Base-by-base conservation (phyloP, 257 asterid genomes). In the Paulownia fortunei region DNA sequence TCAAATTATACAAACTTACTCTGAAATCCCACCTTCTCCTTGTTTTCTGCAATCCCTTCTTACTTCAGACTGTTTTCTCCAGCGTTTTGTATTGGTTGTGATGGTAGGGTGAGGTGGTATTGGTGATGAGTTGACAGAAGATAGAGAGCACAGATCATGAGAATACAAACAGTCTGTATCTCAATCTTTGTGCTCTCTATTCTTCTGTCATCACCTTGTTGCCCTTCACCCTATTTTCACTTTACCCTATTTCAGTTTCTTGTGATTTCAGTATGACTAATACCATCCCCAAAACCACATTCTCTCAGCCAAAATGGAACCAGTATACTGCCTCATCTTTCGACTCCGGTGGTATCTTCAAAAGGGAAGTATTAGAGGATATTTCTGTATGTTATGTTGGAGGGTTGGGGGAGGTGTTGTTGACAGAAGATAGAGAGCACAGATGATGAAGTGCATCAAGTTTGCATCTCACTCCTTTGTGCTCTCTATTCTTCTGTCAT, bases 401-500 rank as follows among this genome's bases (percentile, higher is more conserved):
- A 18, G 23, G 77, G n/a, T 68, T 10, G 76, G 74, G 62, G 64
- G 74, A 12, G 46, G 11, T 24, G 59, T 36, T 79, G 90, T 84
- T 87, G 90, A 87, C 90, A 87, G 90, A 87, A 87, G 88, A 87
- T 87, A 87, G 91, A 87, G 91, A 82, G 88, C 91, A 82, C 88
- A 78, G 80, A 87, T 72, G 87, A 65, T 72, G 83, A 71, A 72
- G 18, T 86, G 91, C 89, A 55, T 52, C 34, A 37, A 74, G 6
- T 19, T 62, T 74, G 92, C 93, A 92, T 70, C 87, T 86, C 87
- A 56, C 75, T 88, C 87, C 69, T 92, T 88, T 88, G 96, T 90
- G 86, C 97, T 90, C 93, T 89, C 90, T 90, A 90, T 55, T 72
- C 92, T 88, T 88, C 92, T 92, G 96, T 82, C 97, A 92, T 90